Evolutionary conservation across 768 basidiomycete species (phyloP), one percentile per base, ranked within the genome.

Genomic region (Termitomyces sp.): DNA sequence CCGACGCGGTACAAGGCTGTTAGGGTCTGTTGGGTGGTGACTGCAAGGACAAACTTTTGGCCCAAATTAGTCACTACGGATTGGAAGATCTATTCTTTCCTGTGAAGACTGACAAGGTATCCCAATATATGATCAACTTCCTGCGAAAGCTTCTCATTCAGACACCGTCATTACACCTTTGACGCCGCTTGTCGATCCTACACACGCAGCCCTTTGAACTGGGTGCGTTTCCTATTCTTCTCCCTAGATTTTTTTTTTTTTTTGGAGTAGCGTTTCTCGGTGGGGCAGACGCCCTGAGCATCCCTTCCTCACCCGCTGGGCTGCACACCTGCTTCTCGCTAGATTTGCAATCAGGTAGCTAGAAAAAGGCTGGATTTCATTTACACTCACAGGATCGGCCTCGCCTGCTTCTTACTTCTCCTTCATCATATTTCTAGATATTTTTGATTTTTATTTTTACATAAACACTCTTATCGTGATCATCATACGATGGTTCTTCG

Each of bases 141-240:
- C 77, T 83, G 62, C 83, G 90, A 32, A 76, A 5, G 69, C 79
- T 9, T 77, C 77, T 4, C 71, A 86, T 54, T 84, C 87, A 2
- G 92, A 93, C 68, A 86, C 83, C 12, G 70, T 88, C 52, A 90
- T 96, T 60, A 91, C 91, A 0, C 92, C 93, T 1, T 72, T 80
- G 44, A 88, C 93, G 5, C 80, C 90, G 2, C 77, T 96, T 10
- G 80, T 81, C 0, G 90, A 92, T 12, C 75, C 73, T 96, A 51
- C 72, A 76, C 59, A 53, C 74, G 19, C 87, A 90, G 59, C 77
- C 87, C 40, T 93, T 93, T 59, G 91, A 89, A 2, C 69, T 93
- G 26, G 87, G 90, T 87, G 51, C 45, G 77, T 30, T 64, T 35
- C 5, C 46, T 28, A 22, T 26, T 32, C 40, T 54, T 22, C 17